Conservation (phyloP, 495 filamentous ascomycete genomes). For the Astrocystis sublimbata region DNA sequence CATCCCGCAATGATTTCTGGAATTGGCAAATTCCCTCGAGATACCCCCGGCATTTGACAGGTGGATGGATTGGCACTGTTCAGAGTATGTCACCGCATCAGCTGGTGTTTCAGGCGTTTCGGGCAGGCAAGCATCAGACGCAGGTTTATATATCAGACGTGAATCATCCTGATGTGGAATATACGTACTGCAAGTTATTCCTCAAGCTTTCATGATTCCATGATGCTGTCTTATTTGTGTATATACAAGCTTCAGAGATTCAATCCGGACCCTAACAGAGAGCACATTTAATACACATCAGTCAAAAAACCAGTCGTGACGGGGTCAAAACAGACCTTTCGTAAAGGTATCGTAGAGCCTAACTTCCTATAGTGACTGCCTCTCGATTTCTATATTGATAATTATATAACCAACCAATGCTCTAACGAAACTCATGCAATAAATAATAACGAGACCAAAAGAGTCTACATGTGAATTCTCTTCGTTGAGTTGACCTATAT, state of each 20-base stretch:
- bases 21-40: not conserved
- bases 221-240: not conserved
- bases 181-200: not conserved
- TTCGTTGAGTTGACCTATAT: not conserved
- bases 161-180: not conserved
- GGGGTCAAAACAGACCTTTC: too few species aligned
- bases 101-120: constrained; percentile 2
- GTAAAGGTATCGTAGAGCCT: not conserved
- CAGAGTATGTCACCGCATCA: constrained; percentile 7
- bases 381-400: not conserved
- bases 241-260: constrained; percentile 3
- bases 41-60: constrained; percentile 7
- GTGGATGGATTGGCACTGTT: not conserved
- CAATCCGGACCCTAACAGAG: not conserved
- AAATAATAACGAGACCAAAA: constrained; percentile 4
- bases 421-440: constrained; percentile 1
- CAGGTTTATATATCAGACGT: not conserved
- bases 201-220: not conserved
- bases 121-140: not conserved
- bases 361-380: not conserved
- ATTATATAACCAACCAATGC: constrained; percentile 1
- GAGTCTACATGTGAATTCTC: constrained; percentile 1
- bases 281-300: not conserved
- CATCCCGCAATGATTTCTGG: not conserved
- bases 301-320: not conserved